Base-by-base conservation (phyloP, 2,329 filamentous ascomycete species). In the Sporothrix phasma region DNA sequence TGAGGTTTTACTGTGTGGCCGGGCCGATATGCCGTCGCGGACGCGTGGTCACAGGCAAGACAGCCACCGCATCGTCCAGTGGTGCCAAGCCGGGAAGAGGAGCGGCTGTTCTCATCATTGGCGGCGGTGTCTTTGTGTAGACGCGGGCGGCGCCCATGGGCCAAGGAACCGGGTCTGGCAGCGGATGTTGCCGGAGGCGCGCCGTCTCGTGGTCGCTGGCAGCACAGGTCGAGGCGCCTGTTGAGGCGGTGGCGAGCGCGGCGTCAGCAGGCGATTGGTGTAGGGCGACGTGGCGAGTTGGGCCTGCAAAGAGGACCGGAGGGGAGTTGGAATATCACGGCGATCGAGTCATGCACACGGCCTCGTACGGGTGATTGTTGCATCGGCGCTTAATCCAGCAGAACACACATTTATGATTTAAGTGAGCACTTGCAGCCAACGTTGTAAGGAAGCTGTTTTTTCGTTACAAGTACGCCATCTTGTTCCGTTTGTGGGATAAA, bases 31-130 rank as follows among this genome's bases (percentile, higher is more conserved):
- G 76, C n/a, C 83, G 41, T 83, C 83, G 31, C 78, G 84, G 46
- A 77, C 79, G n/a, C 24, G 84, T 86, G 11, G 80, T 99, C 70
- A 90, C 90, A 10, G n/a, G n/a, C 88, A 93, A 73, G 90, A 88
- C 11, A 93, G 92, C 39, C 96, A 94, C 73, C 88, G 88, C 76
- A 85, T 99, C 59, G 87, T 95, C 5, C 89, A 94, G 72, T 99
- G 93, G 92, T n/a, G 88, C 93, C 1, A 88, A 90, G 72, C 82
- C n/a, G 87, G 68, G 94, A 99, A 76, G 93, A 97, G 75, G 92
- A 97, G 75, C 81, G 94, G 64, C 79, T 97, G 5, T 99, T 99
- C n/a, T n/a, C 72, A 96, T 99, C 66, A 94, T 99, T 72, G 94
- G 94, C 1, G 95, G 94, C n/a, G 94, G 92, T 49, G 93, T 97